Base-by-base conservation (phyloP, 192 early-diverging fungal genomes). In the Coemansia reversa region DNA sequence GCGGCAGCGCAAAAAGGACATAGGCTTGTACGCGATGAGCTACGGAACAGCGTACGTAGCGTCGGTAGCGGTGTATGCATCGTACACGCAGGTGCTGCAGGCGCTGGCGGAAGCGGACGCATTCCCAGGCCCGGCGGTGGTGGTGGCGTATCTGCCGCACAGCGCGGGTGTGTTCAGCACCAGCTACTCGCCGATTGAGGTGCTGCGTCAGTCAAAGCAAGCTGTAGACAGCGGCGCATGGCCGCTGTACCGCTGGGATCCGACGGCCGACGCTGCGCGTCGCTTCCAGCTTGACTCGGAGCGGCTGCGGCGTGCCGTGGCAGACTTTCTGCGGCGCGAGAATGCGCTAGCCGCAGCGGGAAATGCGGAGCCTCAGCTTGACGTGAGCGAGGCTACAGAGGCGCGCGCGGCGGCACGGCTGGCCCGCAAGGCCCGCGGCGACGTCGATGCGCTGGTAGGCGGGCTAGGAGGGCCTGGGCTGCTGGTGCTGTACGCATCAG, bases 201-300 rank as follows among this genome's bases (percentile, higher is more conserved):
- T 86, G 30, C 79, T 98, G 60, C 92, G 92, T 83, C 90, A 94
- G 75, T 91, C 91, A 25, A 97, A 98, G 85, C 66, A 88, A 18
- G 91, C 92, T 6, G 88, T 98, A 50, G 95, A 98, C 65, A 86
- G 75, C 53, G 94, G 94, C 23, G 86, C 90, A 60, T 97, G 94
- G 93, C 92, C 96, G 19, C 79, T 98, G 51, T 98, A 95, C 85
- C 89, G 96, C 66, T 98, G 93, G 92, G 90, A 94, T 72, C 95
- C 95, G 57, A 60, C 77, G 4, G 82, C 68, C 88, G 42, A 90
- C 88, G 19, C 50, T 39, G 45, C 58, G 14, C 8, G 20, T 45
- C 72, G 71, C 51, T 81, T 81, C 79, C 69, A 83, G 93, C 92
- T 70, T 80, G 90, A 71, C 86, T 89, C 71, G 81, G 93, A 83